Conservation (phyloP, 768 basidiomycete genomes). For the Rhizopogon roseolus region DNA sequence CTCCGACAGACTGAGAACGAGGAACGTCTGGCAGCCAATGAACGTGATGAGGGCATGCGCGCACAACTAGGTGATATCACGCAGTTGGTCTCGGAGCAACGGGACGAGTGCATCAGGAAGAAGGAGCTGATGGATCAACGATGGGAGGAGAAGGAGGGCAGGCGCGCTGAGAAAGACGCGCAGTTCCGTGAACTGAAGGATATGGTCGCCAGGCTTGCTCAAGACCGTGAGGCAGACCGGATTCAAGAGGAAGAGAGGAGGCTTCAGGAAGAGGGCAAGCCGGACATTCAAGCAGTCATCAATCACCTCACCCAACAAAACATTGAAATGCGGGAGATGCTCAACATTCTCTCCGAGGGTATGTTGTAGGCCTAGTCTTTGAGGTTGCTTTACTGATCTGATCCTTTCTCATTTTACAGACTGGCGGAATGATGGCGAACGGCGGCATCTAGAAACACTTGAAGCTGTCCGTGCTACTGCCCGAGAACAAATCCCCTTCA, state of each 20-base stretch:
- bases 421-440: conserved; percentile 62
- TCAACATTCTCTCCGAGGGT: conserved; percentile 55
- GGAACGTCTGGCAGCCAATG: conserved; percentile 54
- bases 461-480: conserved; percentile 67
- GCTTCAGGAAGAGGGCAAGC: conserved; percentile 46
- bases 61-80: conserved; percentile 68
- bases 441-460: conserved; percentile 65
- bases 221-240: conserved; percentile 51
- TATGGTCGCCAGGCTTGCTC: conserved; percentile 55
- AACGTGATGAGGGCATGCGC: conserved; percentile 57
- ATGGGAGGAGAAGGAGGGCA: conserved; percentile 55
- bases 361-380: conserved; percentile 17
- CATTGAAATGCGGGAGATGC: conserved; percentile 50
- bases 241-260: conserved; percentile 48
- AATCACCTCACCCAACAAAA: conserved; percentile 58
- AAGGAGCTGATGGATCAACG: conserved; percentile 55
- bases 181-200: conserved; percentile 53
- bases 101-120: conserved; percentile 55
- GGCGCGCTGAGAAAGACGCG: conserved; percentile 55
- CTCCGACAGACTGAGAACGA: conserved; percentile 54
- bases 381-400: not conserved
- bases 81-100: conserved; percentile 65
- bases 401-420: conserved; percentile 30
- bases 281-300: conserved; percentile 61
- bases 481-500: conserved; percentile 74